phyloP scores from a whole-genome alignment of 2,329 filamentous ascomycete species.

The Paracoccidioides brasiliensis region DNA sequence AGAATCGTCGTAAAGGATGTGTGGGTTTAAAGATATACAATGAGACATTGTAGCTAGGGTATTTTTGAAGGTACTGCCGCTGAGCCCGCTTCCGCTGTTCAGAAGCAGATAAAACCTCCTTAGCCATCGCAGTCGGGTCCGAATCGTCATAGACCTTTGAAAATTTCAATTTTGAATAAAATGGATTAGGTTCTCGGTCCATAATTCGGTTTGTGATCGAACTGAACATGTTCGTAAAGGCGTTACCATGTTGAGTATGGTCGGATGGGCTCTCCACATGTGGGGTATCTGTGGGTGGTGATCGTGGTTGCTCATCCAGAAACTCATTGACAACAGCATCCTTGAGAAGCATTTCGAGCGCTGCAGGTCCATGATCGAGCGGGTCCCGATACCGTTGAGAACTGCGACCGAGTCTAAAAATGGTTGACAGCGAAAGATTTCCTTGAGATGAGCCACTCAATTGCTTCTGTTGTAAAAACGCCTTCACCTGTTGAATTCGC shows the following conservation, averaged over 20 bases:
- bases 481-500: conserved; percentile 86
- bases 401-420: conserved; percentile 50
- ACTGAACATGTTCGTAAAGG: conserved; percentile 49
- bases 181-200: conserved; percentile 76
- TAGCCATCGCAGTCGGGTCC: conserved; percentile 77
- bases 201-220: conserved; percentile 44
- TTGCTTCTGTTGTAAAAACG: conserved; percentile 85
- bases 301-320: conserved; percentile 53
- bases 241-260: conserved; percentile 42
- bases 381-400: conserved; percentile 59
- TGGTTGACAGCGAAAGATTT: conserved; percentile 63
- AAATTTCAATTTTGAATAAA: conserved; percentile 71
- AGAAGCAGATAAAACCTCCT: conserved; percentile 73
- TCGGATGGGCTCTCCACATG: conserved; percentile 19
- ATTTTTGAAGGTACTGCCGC: conserved; percentile 71
- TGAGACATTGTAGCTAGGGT: conserved; percentile 86
- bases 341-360: conserved; percentile 91
- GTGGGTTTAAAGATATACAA: conserved; percentile 72
- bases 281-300: conserved; percentile 20
- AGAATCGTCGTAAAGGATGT: conserved; percentile 67
- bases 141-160: conserved; percentile 60
- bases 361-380: conserved; percentile 79
- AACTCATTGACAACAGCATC: conserved; percentile 93
- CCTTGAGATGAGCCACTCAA: conserved; percentile 53
- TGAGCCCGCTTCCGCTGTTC: conserved; percentile 77